These are phyloP conservation scores for Podospora didyma DNA, from an alignment of 495 filamentous ascomycete species.

Conservation along the genomic window DNA sequence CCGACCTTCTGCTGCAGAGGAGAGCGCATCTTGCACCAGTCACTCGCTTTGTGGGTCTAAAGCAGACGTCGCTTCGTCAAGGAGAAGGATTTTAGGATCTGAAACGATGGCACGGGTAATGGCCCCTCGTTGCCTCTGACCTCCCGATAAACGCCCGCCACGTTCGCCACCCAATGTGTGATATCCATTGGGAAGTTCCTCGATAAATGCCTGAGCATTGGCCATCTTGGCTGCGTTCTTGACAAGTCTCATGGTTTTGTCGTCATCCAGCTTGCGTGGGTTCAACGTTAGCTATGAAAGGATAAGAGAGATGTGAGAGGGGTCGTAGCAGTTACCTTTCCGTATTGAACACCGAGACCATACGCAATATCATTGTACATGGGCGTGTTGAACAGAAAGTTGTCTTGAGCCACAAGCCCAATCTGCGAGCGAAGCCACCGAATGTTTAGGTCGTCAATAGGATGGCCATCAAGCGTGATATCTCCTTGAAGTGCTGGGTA, in stretches of 20 bases:
- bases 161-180: not conserved
- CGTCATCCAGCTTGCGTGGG: not conserved
- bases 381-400: not conserved
- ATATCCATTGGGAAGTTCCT: not conserved
- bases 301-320: too few species aligned
- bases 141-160: not conserved
- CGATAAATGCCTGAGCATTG: not conserved
- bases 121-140: conserved; percentile 42
- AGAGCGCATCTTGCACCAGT: conserved; percentile 62
- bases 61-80: conserved; percentile 78
- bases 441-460: not conserved
- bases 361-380: not conserved
- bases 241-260: not conserved
- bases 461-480: not conserved
- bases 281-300: too few species aligned
- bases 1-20: conserved; percentile 57
- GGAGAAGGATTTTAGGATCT: conserved; percentile 69
- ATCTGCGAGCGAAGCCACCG: not conserved
- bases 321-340: too few species aligned
- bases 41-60: conserved; percentile 65
- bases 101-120: conserved; percentile 64
- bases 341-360: not conserved
- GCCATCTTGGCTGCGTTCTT: not conserved
- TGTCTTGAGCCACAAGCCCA: not conserved
- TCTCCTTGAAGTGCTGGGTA: not conserved